phyloP scores from a whole-genome alignment of 441 rosid genomes.

The Hura crepitans region DNA sequence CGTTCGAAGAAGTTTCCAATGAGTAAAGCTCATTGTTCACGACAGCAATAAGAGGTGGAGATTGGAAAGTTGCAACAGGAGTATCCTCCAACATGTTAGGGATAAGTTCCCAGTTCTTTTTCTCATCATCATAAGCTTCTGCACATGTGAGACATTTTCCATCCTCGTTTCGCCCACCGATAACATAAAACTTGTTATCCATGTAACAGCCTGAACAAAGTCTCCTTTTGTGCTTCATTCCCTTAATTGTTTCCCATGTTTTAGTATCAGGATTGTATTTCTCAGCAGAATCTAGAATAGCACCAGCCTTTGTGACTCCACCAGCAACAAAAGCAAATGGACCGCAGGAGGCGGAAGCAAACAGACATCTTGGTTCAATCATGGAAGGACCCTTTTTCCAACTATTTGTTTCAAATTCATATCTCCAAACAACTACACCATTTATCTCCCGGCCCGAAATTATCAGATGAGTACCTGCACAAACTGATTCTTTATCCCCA shows the following conservation, averaged over 20 bases:
- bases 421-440: conserved; percentile 71
- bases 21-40: conserved; percentile 68
- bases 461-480: conserved; percentile 74
- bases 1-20: conserved; percentile 63
- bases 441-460: conserved; percentile 62
- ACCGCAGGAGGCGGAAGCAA: conserved; percentile 74
- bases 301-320: conserved; percentile 39
- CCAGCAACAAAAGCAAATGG: conserved; percentile 67
- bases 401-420: conserved; percentile 54
- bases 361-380: conserved; percentile 65
- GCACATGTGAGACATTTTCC: conserved; percentile 51
- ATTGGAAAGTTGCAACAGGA: conserved; percentile 48
- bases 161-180: conserved; percentile 64
- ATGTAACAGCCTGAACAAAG: conserved; percentile 75
- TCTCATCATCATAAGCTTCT: conserved; percentile 58
- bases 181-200: conserved; percentile 63
- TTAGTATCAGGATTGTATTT: conserved; percentile 56
- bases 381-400: conserved; percentile 78
- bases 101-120: conserved; percentile 55
- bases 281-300: conserved; percentile 58
- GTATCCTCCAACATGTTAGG: conserved; percentile 53
- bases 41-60: conserved; percentile 82
- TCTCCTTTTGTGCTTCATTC: conserved; percentile 48
- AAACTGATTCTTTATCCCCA: conserved; percentile 77
- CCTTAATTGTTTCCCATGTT: conserved; percentile 57